Conservation (phyloP, 1,139 yeast species). For the Yamadazyma pseudoaaseri region DNA sequence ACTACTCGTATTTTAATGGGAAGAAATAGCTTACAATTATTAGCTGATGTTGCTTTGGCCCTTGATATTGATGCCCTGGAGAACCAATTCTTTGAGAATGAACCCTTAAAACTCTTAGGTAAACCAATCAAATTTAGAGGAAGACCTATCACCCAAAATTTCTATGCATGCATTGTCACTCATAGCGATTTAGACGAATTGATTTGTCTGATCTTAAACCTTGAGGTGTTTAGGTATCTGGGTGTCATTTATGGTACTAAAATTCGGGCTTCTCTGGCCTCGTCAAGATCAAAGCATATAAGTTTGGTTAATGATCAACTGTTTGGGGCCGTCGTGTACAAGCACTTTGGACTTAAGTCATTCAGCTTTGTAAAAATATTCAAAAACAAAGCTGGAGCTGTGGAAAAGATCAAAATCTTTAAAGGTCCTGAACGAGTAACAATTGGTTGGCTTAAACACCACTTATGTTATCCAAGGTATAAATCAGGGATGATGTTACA, state of each 20-base stretch:
- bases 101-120: no score
- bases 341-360: no score
- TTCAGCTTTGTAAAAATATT: not conserved
- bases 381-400: not conserved
- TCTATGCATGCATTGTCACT: not conserved
- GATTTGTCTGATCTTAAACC: not conserved
- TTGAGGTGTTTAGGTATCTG: not conserved
- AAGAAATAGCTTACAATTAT: not conserved
- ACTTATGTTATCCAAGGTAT: slow-evolving; percentile 43
- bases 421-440: slow-evolving; percentile 13
- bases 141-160: not conserved
- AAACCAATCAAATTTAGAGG: not conserved
- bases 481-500: slow-evolving; percentile 39
- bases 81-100: no score
- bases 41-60: not conserved
- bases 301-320: no score
- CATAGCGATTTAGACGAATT: not conserved
- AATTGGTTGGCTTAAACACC: slow-evolving; percentile 33
- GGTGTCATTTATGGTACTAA: no score
- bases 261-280: no score
- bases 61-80: no score
- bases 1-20: no score
- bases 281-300: no score
- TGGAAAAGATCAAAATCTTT: not conserved
- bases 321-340: no score